Conservation (phyloP, 192 early-diverging fungal species). For the Cladochytrium replicatum region DNA sequence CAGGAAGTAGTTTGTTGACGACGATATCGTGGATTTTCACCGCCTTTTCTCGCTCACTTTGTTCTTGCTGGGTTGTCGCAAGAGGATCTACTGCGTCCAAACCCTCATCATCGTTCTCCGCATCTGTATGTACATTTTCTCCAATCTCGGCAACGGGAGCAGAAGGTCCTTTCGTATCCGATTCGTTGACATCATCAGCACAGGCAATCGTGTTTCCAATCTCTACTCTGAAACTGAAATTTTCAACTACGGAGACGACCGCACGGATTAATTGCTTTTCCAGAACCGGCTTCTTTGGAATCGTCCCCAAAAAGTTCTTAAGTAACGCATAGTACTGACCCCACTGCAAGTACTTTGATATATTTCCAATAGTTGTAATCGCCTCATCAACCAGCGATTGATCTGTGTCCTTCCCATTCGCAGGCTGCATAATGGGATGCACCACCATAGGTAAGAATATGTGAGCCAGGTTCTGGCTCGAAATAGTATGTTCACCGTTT, state of each 20-base stretch:
- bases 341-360: constrained; percentile 71
- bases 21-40: constrained; percentile 63
- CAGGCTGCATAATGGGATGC: constrained; percentile 72
- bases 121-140: constrained; percentile 15
- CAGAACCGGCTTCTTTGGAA: constrained; percentile 52
- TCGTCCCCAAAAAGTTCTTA: constrained; percentile 57
- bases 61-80: too few species aligned
- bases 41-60: constrained; percentile 16
- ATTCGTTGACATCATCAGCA: constrained; percentile 4
- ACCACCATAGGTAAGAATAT: constrained; percentile 79
- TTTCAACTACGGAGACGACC: constrained; percentile 71
- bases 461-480: constrained; percentile 40
- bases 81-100: constrained; percentile 26
- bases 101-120: constrained; percentile 28
- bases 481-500: constrained; percentile 31
- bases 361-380: constrained; percentile 60
- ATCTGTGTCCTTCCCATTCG: constrained; percentile 46
- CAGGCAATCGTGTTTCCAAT: neutral
- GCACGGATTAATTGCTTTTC: constrained; percentile 80
- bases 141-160: constrained; percentile 17
- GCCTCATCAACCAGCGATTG: constrained; percentile 77
- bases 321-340: constrained; percentile 68
- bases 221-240: constrained; percentile 84
- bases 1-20: constrained; percentile 70
- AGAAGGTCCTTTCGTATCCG: constrained; percentile 2